Base-by-base conservation (phyloP, 2,329 filamentous ascomycete genomes). In the Fusarium nurragi region DNA sequence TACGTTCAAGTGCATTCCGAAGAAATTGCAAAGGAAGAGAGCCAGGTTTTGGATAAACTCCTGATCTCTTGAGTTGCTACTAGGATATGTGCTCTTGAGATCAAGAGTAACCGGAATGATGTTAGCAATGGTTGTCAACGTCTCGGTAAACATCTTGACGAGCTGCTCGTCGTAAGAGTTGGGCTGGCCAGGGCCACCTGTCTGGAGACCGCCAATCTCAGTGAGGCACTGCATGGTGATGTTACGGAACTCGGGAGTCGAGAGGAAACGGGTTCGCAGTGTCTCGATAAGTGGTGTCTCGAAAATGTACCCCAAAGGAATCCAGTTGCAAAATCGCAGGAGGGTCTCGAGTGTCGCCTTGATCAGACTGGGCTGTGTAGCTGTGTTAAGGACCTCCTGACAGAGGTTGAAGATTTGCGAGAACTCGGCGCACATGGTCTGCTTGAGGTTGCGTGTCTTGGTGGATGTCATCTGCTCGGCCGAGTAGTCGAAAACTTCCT, bases 391-490 rank as follows among this genome's bases (percentile, higher is more conserved):
- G 50, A 99, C 94, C 77, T 99, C 94, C 45, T 93, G 94, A 81
- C 96, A 99, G 30, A 99, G 88, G 79, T 97, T 92, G 83, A 98
- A 99, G 75, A 99, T 99, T 54, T 93, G 92, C 2, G 96, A 97
- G 78, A 99, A 99, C 80, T 99, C 95, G 76, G 94, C 90, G 79
- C 94, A 97, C 95, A 99, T 99, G 68, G 93, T 97, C 70, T 94
- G 94, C 84, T 99, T 99, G 65, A 99, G 84, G 77, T 96, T 97
- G 73, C 94, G 89, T 37, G 94, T 97, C 84, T 99, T 99, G 58
- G 91, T 88, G 34, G 94, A 97, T n/a, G 95, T 99, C 94, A 99
- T 97, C 77, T 97, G 93, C 75, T 99, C 95, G 66, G 94, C 93
- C 2, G 95, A 99, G 79, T 96, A 99, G 81, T 99, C 95, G 75